Conservation (phyloP, 2,329 filamentous ascomycete genomes). For the Aspergillus sp. region DNA sequence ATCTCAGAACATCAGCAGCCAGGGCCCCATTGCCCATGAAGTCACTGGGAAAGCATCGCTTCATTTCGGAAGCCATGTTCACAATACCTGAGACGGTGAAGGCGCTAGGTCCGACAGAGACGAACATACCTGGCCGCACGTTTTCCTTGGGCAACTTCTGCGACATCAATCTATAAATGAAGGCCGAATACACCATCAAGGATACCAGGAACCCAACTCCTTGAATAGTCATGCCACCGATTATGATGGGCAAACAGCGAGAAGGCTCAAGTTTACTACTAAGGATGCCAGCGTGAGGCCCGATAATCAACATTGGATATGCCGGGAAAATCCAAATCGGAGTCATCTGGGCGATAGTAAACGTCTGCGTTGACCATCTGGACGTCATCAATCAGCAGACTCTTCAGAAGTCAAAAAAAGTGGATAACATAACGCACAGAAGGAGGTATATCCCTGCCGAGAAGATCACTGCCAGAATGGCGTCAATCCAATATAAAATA, state of each 20-base stretch:
- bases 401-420: neutral
- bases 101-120: slow-evolving; percentile 69
- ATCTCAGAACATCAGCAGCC: slow-evolving; percentile 49
- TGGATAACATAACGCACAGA: slow-evolving; percentile 42
- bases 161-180: slow-evolving; percentile 81
- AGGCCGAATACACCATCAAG: slow-evolving; percentile 77
- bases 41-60: slow-evolving; percentile 41
- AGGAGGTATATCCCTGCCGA: slow-evolving; percentile 68
- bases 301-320: slow-evolving; percentile 71
- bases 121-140: slow-evolving; percentile 76
- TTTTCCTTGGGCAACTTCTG: slow-evolving; percentile 73
- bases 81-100: slow-evolving; percentile 59
- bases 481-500: slow-evolving; percentile 69
- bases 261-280: slow-evolving; percentile 40
- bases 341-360: slow-evolving; percentile 76
- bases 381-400: neutral
- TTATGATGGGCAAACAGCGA: slow-evolving; percentile 48
- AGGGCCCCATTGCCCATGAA: slow-evolving; percentile 54
- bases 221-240: slow-evolving; percentile 55
- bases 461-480: slow-evolving; percentile 58
- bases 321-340: slow-evolving; percentile 84
- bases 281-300: slow-evolving; percentile 61
- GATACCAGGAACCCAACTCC: slow-evolving; percentile 59
- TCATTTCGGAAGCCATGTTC: slow-evolving; percentile 49
- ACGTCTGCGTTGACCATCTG: slow-evolving; percentile 59